Base-by-base conservation (phyloP, 176 grass and related monocot genomes). In the Bromus sterilis region DNA sequence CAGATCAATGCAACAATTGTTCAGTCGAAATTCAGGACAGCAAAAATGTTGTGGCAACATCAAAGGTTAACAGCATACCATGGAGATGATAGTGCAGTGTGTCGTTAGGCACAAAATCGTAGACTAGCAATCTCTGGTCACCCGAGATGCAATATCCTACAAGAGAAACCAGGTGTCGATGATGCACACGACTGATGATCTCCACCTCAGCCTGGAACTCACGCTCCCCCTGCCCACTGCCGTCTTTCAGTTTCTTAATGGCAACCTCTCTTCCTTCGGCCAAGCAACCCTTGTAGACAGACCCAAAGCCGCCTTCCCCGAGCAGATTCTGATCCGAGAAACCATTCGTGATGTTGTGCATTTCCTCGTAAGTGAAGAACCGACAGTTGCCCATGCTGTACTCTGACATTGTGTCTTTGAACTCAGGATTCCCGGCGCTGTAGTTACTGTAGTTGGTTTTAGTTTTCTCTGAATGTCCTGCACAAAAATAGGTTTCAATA, bases 161-260 rank as follows among this genome's bases (percentile, higher is more conserved):
- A 66, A 98, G 96, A 63, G 96, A 98, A 66, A 98, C 96, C 82
- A 98, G 88, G 75, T 98, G 93, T 31, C 96, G 82, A 78, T 98
- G 96, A 83, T 98, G 96, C n/a, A 95, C 88, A 9, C 96, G 90
- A 60, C 90, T 91, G 76, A 98, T 98, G 60, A 98, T 98, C 77
- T 98, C 96, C 67, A 98, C 96, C 81, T 98, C 96, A 53, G 96
- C 89, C 55, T 88, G 91, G 77, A 98, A 98, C 79, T 98, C 96
- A 0, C 96, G 93, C 78, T 95, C 96, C 11, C 96, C 96, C 60
- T 98, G 96, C 24, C 90, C 89, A 8, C 96, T 74, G 9, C 87
- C 96, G 46, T 78, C 80, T 83, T 90, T 95, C 32, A 98, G 79
- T 86, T 90, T 89, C 75, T 98, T 98, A 44, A 98, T 83, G 0